phyloP scores from a whole-genome alignment of 768 basidiomycete species.

The Pholiota molesta region DNA sequence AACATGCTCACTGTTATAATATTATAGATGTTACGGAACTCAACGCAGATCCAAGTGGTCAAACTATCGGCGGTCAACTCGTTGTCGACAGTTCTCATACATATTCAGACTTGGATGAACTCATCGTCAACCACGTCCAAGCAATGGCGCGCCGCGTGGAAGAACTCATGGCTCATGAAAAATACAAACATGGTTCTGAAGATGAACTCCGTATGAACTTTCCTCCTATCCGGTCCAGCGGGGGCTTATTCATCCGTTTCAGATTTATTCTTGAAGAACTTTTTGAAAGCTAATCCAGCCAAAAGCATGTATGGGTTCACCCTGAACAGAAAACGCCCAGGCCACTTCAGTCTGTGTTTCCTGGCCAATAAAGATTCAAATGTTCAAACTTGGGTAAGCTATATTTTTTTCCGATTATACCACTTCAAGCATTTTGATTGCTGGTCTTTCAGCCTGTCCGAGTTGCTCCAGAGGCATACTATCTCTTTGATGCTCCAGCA shows the following conservation, averaged over 20 bases:
- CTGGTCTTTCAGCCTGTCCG: slow-evolving; percentile 70
- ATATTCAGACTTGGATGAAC: slow-evolving; percentile 93
- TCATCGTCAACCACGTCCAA: slow-evolving; percentile 96
- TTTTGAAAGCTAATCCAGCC: slow-evolving; percentile 89
- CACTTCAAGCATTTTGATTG: slow-evolving; percentile 10
- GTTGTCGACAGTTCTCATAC: slow-evolving; percentile 77
- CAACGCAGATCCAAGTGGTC: slow-evolving; percentile 74
- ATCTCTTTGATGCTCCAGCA: slow-evolving; percentile 87
- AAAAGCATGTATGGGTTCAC: slow-evolving; percentile 97
- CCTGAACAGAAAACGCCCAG: slow-evolving; percentile 85
- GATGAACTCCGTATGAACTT: slow-evolving; percentile 87
- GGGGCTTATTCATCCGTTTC: slow-evolving; percentile 7
- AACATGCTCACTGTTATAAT: slow-evolving; percentile 3
- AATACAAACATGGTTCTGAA: slow-evolving; percentile 87
- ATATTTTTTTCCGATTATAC: slow-evolving; percentile 3
- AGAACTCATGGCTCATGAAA: slow-evolving; percentile 93
- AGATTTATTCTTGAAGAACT: slow-evolving; percentile 90
- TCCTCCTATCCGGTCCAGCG: slow-evolving; percentile 3
- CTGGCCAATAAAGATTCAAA: slow-evolving; percentile 88
- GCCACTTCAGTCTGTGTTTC: slow-evolving; percentile 94
- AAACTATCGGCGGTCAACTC: slow-evolving; percentile 63
- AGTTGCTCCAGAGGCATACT: slow-evolving; percentile 86
- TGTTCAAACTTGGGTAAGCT: slow-evolving; percentile 89
- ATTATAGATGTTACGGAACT: slow-evolving; percentile 75
- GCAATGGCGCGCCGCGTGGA: slow-evolving; percentile 92